Base-by-base conservation (phyloP, 1,284 basidiomycete species). In the Ceratobasidium sp. region DNA sequence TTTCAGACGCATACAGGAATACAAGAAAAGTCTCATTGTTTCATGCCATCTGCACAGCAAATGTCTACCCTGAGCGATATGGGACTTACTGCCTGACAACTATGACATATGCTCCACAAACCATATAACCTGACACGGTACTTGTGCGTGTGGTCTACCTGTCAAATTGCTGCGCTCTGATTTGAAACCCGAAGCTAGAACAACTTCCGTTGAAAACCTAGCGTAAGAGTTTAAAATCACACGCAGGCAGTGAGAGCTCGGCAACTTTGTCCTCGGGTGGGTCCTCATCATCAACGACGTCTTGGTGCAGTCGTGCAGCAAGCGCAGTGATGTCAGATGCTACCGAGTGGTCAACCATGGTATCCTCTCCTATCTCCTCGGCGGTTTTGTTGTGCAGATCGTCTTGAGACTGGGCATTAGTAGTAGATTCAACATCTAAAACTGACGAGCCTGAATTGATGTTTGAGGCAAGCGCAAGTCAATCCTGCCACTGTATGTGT, bases 1-100 rank as follows among this genome's bases (percentile, higher is more conserved):
- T 21, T 28, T 30, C 26, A 28, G 49, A 21, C 21, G 7, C 35
- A 7, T 35, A 66, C 23, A 44, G 8, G 14, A 13, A 83, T 73
- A 1, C 80, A 77, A 43, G 80, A 79, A 73, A 79, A 83, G 2
- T 80, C 61, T 1, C 77, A 76, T 0, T 78, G 76, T n/a, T 67
- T 57, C 30, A 81, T 74, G 5, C 80, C 80, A 78, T 83, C 82
- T 26, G 61, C 54, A 69, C 79, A 83, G n/a, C 72, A 59, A 5
- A 81, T 76, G 2, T 81, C 71, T 18, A 76, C 70, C 0, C 81
- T n/a, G n/a, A n/a, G n/a, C n/a, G n/a, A n/a, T n/a, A n/a, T n/a
- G n/a, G n/a, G n/a, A n/a, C n/a, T n/a, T n/a, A n/a, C n/a, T n/a
- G n/a, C n/a, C n/a, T n/a, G n/a, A n/a, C n/a, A n/a, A n/a, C n/a